phyloP scores from a whole-genome alignment of 371 early-diverging fungal species.

The Mucor circinelloides region DNA sequence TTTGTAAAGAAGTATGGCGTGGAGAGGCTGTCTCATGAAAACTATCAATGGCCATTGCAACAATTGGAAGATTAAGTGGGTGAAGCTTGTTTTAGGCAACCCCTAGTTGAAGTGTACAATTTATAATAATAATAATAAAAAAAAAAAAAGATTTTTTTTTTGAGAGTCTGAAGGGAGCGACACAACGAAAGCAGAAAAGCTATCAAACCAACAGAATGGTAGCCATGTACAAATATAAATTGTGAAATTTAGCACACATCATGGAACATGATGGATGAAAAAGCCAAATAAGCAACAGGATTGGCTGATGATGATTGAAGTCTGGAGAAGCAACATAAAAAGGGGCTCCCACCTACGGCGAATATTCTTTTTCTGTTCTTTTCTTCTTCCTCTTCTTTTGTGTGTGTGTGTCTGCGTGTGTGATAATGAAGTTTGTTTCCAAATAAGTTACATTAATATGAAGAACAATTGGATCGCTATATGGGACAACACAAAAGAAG shows the following conservation, averaged over 20 bases:
- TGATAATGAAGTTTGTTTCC: neutral
- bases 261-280: neutral
- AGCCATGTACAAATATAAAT: neutral
- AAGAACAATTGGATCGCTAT: slow-evolving; percentile 56
- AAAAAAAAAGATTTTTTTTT: no score
- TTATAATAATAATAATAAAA: neutral
- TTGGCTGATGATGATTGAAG: neutral
- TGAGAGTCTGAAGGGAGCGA: neutral
- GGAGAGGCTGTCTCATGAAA: slow-evolving; percentile 15
- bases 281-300: neutral
- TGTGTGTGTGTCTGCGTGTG: no score
- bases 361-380: neutral
- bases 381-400: neutral
- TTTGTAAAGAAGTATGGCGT: slow-evolving; percentile 74
- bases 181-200: neutral
- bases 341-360: neutral
- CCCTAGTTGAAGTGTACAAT: neutral
- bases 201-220: neutral
- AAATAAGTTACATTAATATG: neutral
- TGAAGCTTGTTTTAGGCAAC: neutral
- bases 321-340: neutral
- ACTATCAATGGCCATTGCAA: slow-evolving; percentile 29
- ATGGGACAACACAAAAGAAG: slow-evolving; percentile 55
- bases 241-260: neutral
- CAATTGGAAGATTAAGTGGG: slow-evolving; percentile 11